Base-by-base conservation (phyloP, 345 rosid species). In the Eucalyptus regnans region DNA sequence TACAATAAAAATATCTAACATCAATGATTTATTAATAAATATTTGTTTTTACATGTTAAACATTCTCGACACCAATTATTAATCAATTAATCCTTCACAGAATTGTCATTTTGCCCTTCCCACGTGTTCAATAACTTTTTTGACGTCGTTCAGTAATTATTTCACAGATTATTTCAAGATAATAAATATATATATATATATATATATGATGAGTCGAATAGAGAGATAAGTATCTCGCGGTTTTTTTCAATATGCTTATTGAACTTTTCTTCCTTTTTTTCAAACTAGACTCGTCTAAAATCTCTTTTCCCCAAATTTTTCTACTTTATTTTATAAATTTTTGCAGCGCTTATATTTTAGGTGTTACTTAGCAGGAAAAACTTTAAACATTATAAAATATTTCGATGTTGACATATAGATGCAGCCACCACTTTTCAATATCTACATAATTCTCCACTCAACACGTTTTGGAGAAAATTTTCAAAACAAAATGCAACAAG, bases 11-110 rank as follows among this genome's bases (percentile, higher is more conserved):
- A 64, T 6, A 64, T 64, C 37, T n/a, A n/a, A 64, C 37, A 0
- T 15, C 8, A 13, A 0, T 14, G 76, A 4, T n/a, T 64, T n/a
- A 20, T 1, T 7, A n/a, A 13, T 14, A 64, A n/a, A n/a, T n/a
- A 64, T 4, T n/a, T n/a, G 14, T n/a, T 29, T 64, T 64, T 37
- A 7, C n/a, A 64, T 14, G 20, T 3, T n/a, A 29, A 64, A 64
- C 37, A n/a, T 14, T 1, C 76, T n/a, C 3, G 0, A 64, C 3
- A 14, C 37, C 18, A 64, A 64, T 64, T 64, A 64, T n/a, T 13
- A 29, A 64, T n/a, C 1, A n/a, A 64, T 64, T 64, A 64, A 64
- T 64, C 71, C 71, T n/a, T 29, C 9, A 12, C 18, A 14, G 0
- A 29, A 64, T 7, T 29, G 71, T 0, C 37, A 64, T 14, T n/a